Evolutionary conservation across 2,329 filamentous ascomycete species (phyloP).

Genomic region (Epichloe sibirici): DNA sequence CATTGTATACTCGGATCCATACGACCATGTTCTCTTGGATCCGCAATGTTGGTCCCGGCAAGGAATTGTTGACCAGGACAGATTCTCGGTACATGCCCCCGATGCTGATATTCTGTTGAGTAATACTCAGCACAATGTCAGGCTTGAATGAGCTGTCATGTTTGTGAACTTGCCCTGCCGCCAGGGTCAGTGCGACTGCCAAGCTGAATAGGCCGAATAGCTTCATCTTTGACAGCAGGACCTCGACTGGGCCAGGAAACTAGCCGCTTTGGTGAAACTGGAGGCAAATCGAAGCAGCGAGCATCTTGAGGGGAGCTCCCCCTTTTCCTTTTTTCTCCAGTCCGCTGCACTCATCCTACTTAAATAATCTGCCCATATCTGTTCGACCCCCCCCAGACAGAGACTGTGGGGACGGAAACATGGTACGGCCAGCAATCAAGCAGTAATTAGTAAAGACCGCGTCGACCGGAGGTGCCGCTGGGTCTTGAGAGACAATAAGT

Average conservation of each 20-base stretch:
- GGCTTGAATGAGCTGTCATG: conserved; percentile 24
- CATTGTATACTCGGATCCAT: conserved; percentile 49
- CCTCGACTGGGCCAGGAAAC: not conserved
- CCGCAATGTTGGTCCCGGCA: conserved; percentile 36
- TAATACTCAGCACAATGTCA: conserved; percentile 33
- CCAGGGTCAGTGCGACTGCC: not conserved
- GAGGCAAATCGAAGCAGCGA: not conserved
- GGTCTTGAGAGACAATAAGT: too few species aligned
- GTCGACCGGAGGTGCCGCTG: too few species aligned
- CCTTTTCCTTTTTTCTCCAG: too few species aligned
- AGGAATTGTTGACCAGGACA: conserved; percentile 38
- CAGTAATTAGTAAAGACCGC: too few species aligned
- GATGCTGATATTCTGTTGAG: conserved; percentile 23
- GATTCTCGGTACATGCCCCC: conserved; percentile 9
- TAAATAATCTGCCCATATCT: too few species aligned
- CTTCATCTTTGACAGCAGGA: not conserved
- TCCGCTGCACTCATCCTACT: too few species aligned
- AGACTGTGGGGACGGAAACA: too few species aligned
- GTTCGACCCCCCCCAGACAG: too few species aligned
- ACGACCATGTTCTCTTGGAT: conserved; percentile 31
- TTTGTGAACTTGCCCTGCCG: not conserved
- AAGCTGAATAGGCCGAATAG: not conserved
- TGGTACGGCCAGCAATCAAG: too few species aligned
- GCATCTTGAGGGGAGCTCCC: not conserved
- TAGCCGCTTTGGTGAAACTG: not conserved